Conservation (phyloP, 768 basidiomycete species). For the Artomyces pyxidatus region DNA sequence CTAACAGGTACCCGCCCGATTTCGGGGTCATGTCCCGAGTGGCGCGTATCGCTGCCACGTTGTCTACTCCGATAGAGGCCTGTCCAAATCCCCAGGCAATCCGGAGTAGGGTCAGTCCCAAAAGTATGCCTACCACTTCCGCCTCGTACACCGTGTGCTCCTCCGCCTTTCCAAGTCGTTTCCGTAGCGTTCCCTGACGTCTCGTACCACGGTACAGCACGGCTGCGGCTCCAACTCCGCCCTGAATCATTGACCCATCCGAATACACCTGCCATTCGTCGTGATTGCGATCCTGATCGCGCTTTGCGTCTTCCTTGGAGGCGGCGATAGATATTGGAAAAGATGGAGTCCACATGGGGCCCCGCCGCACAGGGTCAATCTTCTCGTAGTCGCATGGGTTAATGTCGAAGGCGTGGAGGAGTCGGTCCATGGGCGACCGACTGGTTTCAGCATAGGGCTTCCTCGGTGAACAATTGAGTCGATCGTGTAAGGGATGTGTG, state of each 20-base stretch:
- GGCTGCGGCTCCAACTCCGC: conserved; percentile 16
- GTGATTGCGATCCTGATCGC: not conserved
- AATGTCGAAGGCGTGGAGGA: conserved; percentile 5
- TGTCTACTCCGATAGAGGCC: not conserved
- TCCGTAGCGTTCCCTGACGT: not conserved
- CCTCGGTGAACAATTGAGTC: not conserved
- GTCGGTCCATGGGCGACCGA: conserved; percentile 8
- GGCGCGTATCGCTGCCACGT: not conserved
- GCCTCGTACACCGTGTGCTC: not conserved
- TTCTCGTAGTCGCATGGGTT: conserved; percentile 4
- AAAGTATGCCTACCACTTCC: not conserved
- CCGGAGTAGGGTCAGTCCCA: not conserved
- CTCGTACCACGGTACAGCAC: not conserved
- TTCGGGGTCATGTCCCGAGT: not conserved
- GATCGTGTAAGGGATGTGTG: conserved; percentile 6
- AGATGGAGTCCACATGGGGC: not conserved
- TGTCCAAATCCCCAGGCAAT: not conserved
- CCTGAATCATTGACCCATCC: conserved; percentile 16
- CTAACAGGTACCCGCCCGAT: not conserved
- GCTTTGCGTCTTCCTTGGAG: not conserved
- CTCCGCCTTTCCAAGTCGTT: not conserved
- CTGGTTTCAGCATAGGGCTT: not conserved
- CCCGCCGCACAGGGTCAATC: not conserved
- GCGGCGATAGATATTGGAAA: not conserved
- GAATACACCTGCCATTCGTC: conserved; percentile 9